Percentiles rank a stretch among this genome's conserved stretches.
Evolutionary conservation across 75 land plant genomes (phyloP).

Genomic region (Sequoia sempervirens): DNA sequence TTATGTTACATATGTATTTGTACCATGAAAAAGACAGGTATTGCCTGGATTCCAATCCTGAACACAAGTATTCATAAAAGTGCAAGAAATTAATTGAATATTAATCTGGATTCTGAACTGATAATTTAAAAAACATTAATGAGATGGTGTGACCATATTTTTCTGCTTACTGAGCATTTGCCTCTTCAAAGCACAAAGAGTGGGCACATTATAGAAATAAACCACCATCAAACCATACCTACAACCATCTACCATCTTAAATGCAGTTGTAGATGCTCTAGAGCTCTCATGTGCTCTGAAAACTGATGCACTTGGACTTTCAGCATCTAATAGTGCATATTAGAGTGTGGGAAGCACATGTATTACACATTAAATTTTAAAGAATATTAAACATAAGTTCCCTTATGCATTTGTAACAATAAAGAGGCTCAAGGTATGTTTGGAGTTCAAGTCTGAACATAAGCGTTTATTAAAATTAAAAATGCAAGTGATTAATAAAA

Average conservation of each 20-base stretch:
- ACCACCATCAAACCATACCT: too few species aligned
- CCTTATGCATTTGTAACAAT: neutral
- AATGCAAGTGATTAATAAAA: neutral
- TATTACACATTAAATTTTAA: neutral
- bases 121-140: too few species aligned
- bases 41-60: too few species aligned
- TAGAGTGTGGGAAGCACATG: neutral
- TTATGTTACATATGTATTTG: too few species aligned
- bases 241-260: neutral
- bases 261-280: neutral
- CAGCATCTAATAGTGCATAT: neutral
- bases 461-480: neutral
- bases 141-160: too few species aligned
- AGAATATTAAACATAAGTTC: neutral
- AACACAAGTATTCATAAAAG: too few species aligned
- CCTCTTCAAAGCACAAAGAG: too few species aligned
- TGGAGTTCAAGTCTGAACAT: neutral
- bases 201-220: too few species aligned
- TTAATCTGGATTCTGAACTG: too few species aligned
- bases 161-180: too few species aligned
- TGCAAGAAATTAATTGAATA: too few species aligned
- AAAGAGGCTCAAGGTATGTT: neutral
- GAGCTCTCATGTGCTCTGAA: neutral
- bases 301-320: neutral
- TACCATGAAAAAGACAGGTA: too few species aligned